A percentile compares a stretch with the other conserved stretches of the same genome.
Evolutionary conservation across 768 basidiomycete species (phyloP).

Genomic region (Termitomyces sp.): DNA sequence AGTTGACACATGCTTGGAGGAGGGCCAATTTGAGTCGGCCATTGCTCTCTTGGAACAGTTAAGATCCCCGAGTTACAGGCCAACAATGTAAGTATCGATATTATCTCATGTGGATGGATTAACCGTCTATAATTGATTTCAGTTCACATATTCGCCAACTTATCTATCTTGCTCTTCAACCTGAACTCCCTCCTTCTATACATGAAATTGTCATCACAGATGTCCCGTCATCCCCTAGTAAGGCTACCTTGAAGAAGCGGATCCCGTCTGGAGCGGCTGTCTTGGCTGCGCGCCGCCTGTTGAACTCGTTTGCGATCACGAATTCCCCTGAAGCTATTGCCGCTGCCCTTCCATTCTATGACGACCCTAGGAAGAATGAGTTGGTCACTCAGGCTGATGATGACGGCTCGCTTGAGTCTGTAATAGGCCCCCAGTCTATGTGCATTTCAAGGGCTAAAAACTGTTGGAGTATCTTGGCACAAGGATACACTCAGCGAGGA

Average conservation of each 20-base stretch:
- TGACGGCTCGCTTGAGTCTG: slow-evolving; percentile 48
- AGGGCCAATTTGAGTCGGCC: slow-evolving; percentile 70
- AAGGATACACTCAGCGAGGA: slow-evolving; percentile 45
- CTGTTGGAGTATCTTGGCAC: slow-evolving; percentile 60
- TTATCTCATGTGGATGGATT: neutral
- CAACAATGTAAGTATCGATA: slow-evolving; percentile 47
- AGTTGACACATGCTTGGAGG: slow-evolving; percentile 74
- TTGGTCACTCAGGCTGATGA: slow-evolving; percentile 7
- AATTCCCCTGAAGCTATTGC: slow-evolving; percentile 53
- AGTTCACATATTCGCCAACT: slow-evolving; percentile 67
- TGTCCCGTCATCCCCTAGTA: slow-evolving; percentile 45
- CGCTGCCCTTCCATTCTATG: slow-evolving; percentile 52
- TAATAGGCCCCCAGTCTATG: slow-evolving; percentile 50
- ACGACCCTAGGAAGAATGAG: slow-evolving; percentile 19
- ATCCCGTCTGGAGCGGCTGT: slow-evolving; percentile 44
- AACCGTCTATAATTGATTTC: slow-evolving; percentile 3
- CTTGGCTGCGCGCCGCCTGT: slow-evolving; percentile 46
- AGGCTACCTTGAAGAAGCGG: slow-evolving; percentile 36
- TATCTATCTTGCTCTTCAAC: slow-evolving; percentile 68
- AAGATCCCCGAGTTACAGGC: slow-evolving; percentile 52
- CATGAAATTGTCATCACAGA: slow-evolving; percentile 19
- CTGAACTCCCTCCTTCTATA: slow-evolving; percentile 29
- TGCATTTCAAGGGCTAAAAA: slow-evolving; percentile 51
- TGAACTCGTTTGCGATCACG: slow-evolving; percentile 53
- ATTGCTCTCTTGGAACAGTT: slow-evolving; percentile 61